These are phyloP conservation scores for Penicillium silybi DNA, from an alignment of 495 filamentous ascomycete genomes.

Conservation along the genomic window DNA sequence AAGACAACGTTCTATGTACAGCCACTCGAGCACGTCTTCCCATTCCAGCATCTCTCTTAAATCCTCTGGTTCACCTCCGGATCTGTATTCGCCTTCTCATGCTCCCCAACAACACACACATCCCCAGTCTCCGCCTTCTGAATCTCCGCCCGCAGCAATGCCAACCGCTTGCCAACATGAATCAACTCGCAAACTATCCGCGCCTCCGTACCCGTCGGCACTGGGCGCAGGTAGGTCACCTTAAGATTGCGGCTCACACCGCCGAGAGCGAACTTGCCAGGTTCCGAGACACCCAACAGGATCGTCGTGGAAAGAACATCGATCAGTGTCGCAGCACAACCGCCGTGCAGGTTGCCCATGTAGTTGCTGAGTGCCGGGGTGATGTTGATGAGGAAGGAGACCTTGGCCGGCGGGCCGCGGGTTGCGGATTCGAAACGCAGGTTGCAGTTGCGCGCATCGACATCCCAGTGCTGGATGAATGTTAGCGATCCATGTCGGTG, in stretches of 20 bases:
- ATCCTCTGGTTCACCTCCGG: constrained; percentile 32
- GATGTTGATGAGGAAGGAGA: constrained; percentile 46
- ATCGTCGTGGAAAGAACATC: constrained; percentile 62
- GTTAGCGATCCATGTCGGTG: not conserved
- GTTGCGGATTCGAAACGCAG: constrained; percentile 42
- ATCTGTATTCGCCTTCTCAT: constrained; percentile 65
- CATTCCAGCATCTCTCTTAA: constrained; percentile 4
- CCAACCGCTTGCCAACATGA: constrained; percentile 56
- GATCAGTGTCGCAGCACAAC: constrained; percentile 62
- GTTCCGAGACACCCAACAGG: constrained; percentile 50
- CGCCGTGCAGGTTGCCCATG: constrained; percentile 64
- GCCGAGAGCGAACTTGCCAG: constrained; percentile 58
- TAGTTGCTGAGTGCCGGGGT: constrained; percentile 54
- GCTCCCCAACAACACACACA: constrained; percentile 60
- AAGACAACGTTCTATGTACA: not conserved
- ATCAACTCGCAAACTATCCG: constrained; percentile 59
- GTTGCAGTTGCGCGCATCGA: constrained; percentile 28
- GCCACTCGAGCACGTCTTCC: not conserved
- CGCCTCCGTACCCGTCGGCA: constrained; percentile 46
- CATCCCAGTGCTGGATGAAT: constrained; percentile 30
- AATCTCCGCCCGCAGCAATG: constrained; percentile 41
- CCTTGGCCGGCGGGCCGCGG: constrained; percentile 28
- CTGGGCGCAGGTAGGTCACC: constrained; percentile 64
- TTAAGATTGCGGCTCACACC: constrained; percentile 66
- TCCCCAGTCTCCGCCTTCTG: constrained; percentile 43